Conservation (phyloP, 371 early-diverging fungal genomes). For the Mucor piriformis region DNA sequence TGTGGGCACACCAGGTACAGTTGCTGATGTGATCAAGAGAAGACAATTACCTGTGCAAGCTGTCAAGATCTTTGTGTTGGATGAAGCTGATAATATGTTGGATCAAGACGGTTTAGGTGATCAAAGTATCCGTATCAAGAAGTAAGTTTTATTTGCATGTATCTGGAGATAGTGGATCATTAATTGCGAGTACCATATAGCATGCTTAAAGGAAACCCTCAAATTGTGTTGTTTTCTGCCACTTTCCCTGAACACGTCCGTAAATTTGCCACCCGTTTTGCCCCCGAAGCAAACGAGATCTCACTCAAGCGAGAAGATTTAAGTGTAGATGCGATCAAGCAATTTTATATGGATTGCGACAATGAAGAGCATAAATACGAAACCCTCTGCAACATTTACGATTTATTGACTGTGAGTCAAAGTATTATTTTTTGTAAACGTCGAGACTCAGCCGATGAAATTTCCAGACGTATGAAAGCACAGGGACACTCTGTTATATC, state of each 20-base stretch:
- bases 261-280: conserved; percentile 78
- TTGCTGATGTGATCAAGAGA: conserved; percentile 74
- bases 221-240: conserved; percentile 95
- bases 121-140: conserved; percentile 82
- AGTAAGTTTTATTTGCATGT: conserved; percentile 38
- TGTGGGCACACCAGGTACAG: conserved; percentile 97
- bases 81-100: conserved; percentile 97
- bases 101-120: conserved; percentile 89
- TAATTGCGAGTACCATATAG: no score
- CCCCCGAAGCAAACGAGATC: conserved; percentile 88
- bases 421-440: conserved; percentile 96
- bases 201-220: conserved; percentile 65
- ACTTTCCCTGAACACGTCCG: conserved; percentile 92
- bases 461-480: conserved; percentile 72
- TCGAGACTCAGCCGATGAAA: conserved; percentile 79
- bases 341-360: conserved; percentile 95
- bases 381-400: conserved; percentile 88
- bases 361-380: conserved; percentile 82
- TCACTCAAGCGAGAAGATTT: conserved; percentile 88
- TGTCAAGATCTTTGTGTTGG: conserved; percentile 85
- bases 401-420: conserved; percentile 93
- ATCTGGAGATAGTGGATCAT: no score
- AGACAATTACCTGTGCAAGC: conserved; percentile 59
- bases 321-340: conserved; percentile 97
- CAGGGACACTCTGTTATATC: conserved; percentile 83